phyloP scores from a whole-genome alignment of 805 yeast species.

The Geotrichum ghanense region DNA sequence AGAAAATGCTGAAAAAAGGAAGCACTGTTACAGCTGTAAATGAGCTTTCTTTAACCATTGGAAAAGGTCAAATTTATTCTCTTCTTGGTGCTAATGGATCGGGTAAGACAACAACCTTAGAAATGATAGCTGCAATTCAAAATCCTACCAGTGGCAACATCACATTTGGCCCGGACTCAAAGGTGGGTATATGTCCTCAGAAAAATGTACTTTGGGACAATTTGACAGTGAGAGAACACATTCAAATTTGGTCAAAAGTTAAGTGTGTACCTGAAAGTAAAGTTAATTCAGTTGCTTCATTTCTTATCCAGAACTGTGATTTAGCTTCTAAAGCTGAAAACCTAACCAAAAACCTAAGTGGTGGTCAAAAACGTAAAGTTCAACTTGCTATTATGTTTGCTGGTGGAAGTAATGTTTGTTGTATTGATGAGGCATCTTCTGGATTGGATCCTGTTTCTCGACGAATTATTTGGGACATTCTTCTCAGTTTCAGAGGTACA shows the following conservation, averaged over 20 bases:
- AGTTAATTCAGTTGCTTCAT: slow-evolving; percentile 11
- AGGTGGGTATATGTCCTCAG: slow-evolving; percentile 28
- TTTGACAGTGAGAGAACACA: slow-evolving; percentile 25
- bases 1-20: slow-evolving; percentile 3
- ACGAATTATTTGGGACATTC: slow-evolving; percentile 27
- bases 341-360: slow-evolving; percentile 19
- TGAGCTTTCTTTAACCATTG: slow-evolving; percentile 19
- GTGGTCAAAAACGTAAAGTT: slow-evolving; percentile 28
- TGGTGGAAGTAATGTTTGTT: slow-evolving; percentile 26
- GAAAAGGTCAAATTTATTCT: slow-evolving; percentile 24
- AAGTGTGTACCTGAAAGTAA: slow-evolving; percentile 18
- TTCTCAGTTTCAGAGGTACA: slow-evolving; percentile 21
- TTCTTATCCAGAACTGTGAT: slow-evolving; percentile 22
- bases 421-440: slow-evolving; percentile 29
- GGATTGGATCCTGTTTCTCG: slow-evolving; percentile 28
- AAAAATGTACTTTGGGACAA: slow-evolving; percentile 27
- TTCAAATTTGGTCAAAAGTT: slow-evolving; percentile 24
- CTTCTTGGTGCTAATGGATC: slow-evolving; percentile 28
- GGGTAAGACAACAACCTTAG: slow-evolving; percentile 29
- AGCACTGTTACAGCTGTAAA: slow-evolving; percentile 21
- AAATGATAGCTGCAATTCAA: slow-evolving; percentile 27
- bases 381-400: slow-evolving; percentile 28
- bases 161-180: slow-evolving; percentile 14
- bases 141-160: slow-evolving; percentile 19
- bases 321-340: slow-evolving; percentile 16